phyloP scores from a whole-genome alignment of 2,329 filamentous ascomycete genomes.

The Clonostachys sp. region DNA sequence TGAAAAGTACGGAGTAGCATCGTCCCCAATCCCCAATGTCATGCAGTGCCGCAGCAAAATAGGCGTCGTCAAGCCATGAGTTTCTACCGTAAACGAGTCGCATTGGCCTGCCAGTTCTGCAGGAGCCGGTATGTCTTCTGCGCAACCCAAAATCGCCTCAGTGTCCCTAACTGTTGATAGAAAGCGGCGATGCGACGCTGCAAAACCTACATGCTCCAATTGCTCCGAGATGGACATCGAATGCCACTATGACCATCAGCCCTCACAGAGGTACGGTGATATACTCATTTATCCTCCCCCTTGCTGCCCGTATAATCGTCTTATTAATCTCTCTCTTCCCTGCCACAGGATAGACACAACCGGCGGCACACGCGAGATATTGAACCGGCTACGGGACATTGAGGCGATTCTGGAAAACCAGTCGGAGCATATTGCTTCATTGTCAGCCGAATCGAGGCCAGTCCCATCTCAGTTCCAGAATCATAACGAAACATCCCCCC shows the following conservation, averaged over 20 bases:
- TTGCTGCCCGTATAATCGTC: conserved; percentile 8
- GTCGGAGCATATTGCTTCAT: conserved; percentile 7
- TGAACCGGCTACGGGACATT: conserved; percentile 16
- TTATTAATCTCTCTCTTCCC: background rate
- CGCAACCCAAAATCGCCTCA: no score
- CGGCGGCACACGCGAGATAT: conserved; percentile 17
- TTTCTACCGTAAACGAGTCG: conserved; percentile 16
- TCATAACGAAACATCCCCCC: conserved; percentile 6
- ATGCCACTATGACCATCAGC: conserved; percentile 18
- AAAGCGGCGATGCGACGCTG: conserved; percentile 19
- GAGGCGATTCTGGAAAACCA: conserved; percentile 13
- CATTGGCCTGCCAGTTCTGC: conserved; percentile 19
- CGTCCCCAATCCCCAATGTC: no score
- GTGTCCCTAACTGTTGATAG: conserved; percentile 6
- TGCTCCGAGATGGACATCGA: conserved; percentile 15
- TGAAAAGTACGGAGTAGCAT: no score
- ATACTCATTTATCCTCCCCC: background rate
- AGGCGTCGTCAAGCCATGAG: conserved; percentile 10
- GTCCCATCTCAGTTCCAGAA: background rate
- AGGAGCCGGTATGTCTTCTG: conserved; percentile 12
- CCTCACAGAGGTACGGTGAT: conserved; percentile 12
- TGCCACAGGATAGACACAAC: conserved; percentile 15
- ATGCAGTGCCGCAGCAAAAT: no score
- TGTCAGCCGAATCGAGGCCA: conserved; percentile 1
- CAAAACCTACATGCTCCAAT: conserved; percentile 13